Evolutionary conservation across 176 grass and related monocot genomes (phyloP), one percentile per base, ranked within the genome.

Genomic region (Poa pratensis): DNA sequence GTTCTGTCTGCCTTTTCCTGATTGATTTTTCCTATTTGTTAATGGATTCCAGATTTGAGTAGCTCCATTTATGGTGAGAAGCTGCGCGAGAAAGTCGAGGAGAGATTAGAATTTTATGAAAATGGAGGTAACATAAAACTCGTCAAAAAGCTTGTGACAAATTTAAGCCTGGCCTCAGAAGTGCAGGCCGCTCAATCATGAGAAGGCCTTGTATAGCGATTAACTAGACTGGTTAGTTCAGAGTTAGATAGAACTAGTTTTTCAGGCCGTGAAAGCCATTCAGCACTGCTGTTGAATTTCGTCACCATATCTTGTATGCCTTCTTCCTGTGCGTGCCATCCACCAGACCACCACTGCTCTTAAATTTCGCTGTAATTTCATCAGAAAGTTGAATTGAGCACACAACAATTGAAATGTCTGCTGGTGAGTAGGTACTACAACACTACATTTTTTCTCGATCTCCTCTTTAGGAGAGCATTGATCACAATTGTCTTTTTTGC

Each of bases 61-160:
- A 95, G 91, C 27, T 75, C 93, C n/a, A 40, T 91, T 8, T 98
- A 93, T 81, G 93, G 95, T 7, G 77, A 93, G 84, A 93, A 95
- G 73, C 70, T 98, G 59, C 88, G 93, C 2, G 91, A 95, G 65
- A 89, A 98, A 94, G 91, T 93, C 18, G 95, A 98, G 80, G 95
- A 98, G 68, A 88, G 93, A 82, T 63, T 98, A 55, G 95, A 95
- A 11, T 95, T 95, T 82, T 98, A 93, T 79, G 93, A 98, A 73
- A 95, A 95, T 71, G 91, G 95, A 39, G 63, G 45, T 46, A 46
- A 13, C 45, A 46, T 46, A 46, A 46, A 46, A 12, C 45, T 46
- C 45, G 2, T 46, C 45, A 46, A 0, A 42, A 42, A 46, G 11
- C 45, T 1, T 46, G 10, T 46, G 45, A 46, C 45, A 46, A 46